Evolutionary conservation across 768 basidiomycete genomes (phyloP).

Genomic region (Boletus rubescentipes): DNA sequence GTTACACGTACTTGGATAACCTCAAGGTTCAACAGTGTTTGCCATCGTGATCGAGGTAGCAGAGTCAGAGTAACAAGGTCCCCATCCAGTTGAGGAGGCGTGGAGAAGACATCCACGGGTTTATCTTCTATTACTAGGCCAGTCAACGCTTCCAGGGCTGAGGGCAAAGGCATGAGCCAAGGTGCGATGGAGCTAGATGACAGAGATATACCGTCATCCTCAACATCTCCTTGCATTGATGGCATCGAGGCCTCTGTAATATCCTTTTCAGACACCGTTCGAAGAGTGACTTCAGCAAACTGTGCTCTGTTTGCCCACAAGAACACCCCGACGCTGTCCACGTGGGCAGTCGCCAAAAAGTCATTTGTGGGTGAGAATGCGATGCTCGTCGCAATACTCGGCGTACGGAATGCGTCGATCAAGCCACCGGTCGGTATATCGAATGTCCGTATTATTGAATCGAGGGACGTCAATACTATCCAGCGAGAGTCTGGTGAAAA

Average conservation of each 20-base stretch:
- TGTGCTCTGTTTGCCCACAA: conserved; percentile 99
- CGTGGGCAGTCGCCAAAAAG: conserved; percentile 92
- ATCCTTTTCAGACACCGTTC: conserved; percentile 75
- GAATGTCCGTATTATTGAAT: conserved; percentile 91
- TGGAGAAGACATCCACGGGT: conserved; percentile 70
- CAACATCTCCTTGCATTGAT: conserved; percentile 76
- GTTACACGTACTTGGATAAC: conserved; percentile 73
- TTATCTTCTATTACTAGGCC: conserved; percentile 59
- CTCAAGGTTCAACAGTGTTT: conserved; percentile 94
- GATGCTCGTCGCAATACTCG: conserved; percentile 85
- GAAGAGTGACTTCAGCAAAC: conserved; percentile 81
- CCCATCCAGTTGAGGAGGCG: conserved; percentile 85
- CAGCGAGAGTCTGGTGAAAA: conserved; percentile 96
- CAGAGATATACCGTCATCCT: conserved; percentile 69
- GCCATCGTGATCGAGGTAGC: conserved; percentile 91
- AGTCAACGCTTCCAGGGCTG: conserved; percentile 74
- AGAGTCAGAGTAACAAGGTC: conserved; percentile 93
- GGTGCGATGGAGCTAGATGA: background rate
- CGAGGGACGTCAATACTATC: conserved; percentile 85
- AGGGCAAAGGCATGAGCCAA: conserved; percentile 8
- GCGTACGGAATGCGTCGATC: conserved; percentile 88
- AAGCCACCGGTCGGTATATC: conserved; percentile 91
- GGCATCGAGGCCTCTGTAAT: conserved; percentile 71
- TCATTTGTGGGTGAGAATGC: conserved; percentile 94
- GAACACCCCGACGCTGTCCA: conserved; percentile 91